These are phyloP conservation scores for Xylariomycetidae sp. DNA, from an alignment of 2,329 filamentous ascomycete species.

Conservation along the genomic window DNA sequence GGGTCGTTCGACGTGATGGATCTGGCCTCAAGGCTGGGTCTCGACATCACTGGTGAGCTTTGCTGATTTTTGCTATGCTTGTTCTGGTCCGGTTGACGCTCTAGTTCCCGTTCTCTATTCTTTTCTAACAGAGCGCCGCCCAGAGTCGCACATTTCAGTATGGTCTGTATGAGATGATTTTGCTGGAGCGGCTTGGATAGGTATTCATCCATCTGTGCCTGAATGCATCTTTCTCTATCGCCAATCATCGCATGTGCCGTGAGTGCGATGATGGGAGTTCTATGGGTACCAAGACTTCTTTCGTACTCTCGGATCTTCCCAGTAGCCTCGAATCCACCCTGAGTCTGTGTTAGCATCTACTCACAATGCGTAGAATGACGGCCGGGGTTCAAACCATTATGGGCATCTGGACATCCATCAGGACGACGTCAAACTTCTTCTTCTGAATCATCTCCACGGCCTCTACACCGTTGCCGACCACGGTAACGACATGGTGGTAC, in stretches of 20 bases:
- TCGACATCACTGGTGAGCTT: conserved; percentile 23
- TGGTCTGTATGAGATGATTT: conserved; percentile 95
- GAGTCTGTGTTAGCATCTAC: too few species aligned
- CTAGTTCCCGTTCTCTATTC: conserved; percentile 58
- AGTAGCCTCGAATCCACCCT: conserved; percentile 95
- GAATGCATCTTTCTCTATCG: conserved; percentile 95
- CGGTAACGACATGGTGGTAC: conserved; percentile 87
- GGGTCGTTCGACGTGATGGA: conserved; percentile 67
- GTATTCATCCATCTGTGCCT: conserved; percentile 99
- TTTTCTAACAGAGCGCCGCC: conserved; percentile 79
- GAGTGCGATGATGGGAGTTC: conserved; percentile 92
- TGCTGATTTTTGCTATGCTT: conserved; percentile 33
- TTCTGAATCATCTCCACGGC: conserved; percentile 89
- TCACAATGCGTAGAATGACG: too few species aligned
- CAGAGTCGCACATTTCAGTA: conserved; percentile 91
- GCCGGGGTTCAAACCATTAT: conserved; percentile 68
- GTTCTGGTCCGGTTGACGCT: conserved; percentile 46
- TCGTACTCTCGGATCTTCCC: conserved; percentile 96
- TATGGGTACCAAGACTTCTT: conserved; percentile 69
- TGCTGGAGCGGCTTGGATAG: conserved; percentile 94
- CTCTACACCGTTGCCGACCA: conserved; percentile 92
- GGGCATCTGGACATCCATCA: conserved; percentile 99
- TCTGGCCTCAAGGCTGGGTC: conserved; percentile 43
- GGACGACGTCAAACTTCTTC: conserved; percentile 89
- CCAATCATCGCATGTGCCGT: conserved; percentile 99